Evolutionary conservation across 1,284 basidiomycete species (phyloP).

Genomic region (Xerocomus amazonicus): DNA sequence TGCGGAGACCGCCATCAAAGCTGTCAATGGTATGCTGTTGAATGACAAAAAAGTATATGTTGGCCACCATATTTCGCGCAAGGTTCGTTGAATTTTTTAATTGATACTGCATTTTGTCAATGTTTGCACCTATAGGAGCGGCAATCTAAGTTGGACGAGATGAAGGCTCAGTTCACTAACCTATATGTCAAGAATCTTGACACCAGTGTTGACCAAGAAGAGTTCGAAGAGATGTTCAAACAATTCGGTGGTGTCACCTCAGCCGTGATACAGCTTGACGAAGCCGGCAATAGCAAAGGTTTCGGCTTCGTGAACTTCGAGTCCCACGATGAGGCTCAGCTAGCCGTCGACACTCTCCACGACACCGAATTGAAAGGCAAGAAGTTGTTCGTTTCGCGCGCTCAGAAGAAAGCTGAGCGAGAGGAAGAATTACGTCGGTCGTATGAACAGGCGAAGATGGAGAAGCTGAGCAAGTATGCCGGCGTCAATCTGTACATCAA

Average conservation of each 20-base stretch:
- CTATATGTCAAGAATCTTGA: constrained; percentile 98
- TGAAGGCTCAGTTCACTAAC: constrained; percentile 96
- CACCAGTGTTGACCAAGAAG: constrained; percentile 78
- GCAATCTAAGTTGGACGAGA: constrained; percentile 97
- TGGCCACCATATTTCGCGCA: constrained; percentile 96
- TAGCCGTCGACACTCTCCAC: constrained; percentile 88
- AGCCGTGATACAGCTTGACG: constrained; percentile 77
- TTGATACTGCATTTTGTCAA: neutral
- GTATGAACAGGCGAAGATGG: constrained; percentile 95
- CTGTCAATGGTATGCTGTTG: constrained; percentile 98
- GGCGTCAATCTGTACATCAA: constrained; percentile 99
- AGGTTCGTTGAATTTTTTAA: constrained; percentile 49
- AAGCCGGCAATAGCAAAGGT: constrained; percentile 90
- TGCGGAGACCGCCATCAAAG: constrained; percentile 94
- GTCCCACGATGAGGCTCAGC: constrained; percentile 87
- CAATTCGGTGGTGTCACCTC: constrained; percentile 88
- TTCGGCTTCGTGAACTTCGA: constrained; percentile 99
- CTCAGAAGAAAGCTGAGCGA: constrained; percentile 98
- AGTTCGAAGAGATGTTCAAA: constrained; percentile 84
- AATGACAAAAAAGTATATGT: constrained; percentile 99
- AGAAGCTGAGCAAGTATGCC: constrained; percentile 97
- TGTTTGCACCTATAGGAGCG: constrained; percentile 65
- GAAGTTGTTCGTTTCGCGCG: constrained; percentile 94
- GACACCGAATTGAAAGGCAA: constrained; percentile 85
- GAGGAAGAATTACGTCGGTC: constrained; percentile 94